Evolutionary conservation across 2,329 filamentous ascomycete species (phyloP).

Genomic region (Cladosporium halotolerans): DNA sequence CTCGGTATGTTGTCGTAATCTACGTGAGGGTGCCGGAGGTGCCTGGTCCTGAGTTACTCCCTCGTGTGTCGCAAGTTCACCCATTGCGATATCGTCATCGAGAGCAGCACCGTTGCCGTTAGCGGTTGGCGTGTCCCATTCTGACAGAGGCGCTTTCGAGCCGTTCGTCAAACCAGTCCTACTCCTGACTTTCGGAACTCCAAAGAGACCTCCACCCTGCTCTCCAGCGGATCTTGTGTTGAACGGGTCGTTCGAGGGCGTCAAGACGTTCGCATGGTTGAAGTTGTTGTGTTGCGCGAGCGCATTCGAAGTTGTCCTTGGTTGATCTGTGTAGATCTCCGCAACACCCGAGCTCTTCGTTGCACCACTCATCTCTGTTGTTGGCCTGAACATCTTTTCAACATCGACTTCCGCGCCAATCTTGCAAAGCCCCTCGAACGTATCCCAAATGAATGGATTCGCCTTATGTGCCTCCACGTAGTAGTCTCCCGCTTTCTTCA

Average conservation of each 20-base stretch:
- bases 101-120: constrained; percentile 30
- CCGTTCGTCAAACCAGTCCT: constrained; percentile 29
- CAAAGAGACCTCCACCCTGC: constrained; percentile 30
- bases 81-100: constrained; percentile 40
- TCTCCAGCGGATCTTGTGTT: constrained; percentile 27
- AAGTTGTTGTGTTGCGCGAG: constrained; percentile 22
- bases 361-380: constrained; percentile 52
- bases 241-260: constrained; percentile 41
- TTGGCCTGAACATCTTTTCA: constrained; percentile 78
- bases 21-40: constrained; percentile 1
- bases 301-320: constrained; percentile 18
- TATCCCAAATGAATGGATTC: constrained; percentile 98
- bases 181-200: constrained; percentile 39
- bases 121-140: constrained; percentile 43
- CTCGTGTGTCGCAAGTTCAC: constrained; percentile 20
- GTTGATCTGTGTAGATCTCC: constrained; percentile 28
- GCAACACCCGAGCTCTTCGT: constrained; percentile 12
- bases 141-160: constrained; percentile 15
- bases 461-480: constrained; percentile 83
- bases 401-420: constrained; percentile 72
- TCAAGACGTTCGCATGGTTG: constrained; percentile 21
- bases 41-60: constrained; percentile 8
- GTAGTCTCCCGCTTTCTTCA: constrained; percentile 74
- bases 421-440: constrained; percentile 82
- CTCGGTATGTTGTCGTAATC: constrained; percentile 24